Evolutionary conservation across 1,284 basidiomycete genomes (phyloP).

Genomic region (Sanghuangporus baumii): DNA sequence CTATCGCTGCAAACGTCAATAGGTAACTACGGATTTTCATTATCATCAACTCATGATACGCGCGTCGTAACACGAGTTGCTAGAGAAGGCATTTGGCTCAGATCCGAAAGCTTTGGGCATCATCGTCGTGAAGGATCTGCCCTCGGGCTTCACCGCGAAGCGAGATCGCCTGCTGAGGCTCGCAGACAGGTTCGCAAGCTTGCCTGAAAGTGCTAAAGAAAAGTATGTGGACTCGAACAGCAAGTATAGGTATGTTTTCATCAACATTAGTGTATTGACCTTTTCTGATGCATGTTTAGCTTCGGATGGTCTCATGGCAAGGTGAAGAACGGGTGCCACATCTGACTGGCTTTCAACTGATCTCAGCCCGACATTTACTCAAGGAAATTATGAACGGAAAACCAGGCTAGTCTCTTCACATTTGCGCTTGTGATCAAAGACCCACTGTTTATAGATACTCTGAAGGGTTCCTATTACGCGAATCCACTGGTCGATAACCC

Average conservation of each 20-base stretch:
- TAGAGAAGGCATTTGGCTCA: slow-evolving; percentile 79
- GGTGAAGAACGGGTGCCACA: slow-evolving; percentile 32
- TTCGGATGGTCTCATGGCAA: slow-evolving; percentile 96
- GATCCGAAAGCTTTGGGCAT: slow-evolving; percentile 72
- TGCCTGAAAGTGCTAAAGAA: slow-evolving; percentile 61
- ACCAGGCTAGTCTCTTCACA: slow-evolving; percentile 44
- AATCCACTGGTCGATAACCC: slow-evolving; percentile 74
- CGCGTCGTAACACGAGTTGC: neutral
- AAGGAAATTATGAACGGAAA: slow-evolving; percentile 93
- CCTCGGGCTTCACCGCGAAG: slow-evolving; percentile 51
- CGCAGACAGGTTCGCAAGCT: slow-evolving; percentile 66
- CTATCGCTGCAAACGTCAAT: slow-evolving; percentile 56
- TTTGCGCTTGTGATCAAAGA: slow-evolving; percentile 9
- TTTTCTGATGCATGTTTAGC: slow-evolving; percentile 32
- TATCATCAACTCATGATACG: neutral
- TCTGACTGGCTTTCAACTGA: neutral
- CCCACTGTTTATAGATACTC: slow-evolving; percentile 47
- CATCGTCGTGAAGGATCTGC: slow-evolving; percentile 77
- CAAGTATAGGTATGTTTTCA: slow-evolving; percentile 56
- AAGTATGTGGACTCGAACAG: slow-evolving; percentile 63
- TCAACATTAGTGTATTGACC: neutral
- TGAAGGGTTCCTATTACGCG: slow-evolving; percentile 91
- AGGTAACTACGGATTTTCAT: slow-evolving; percentile 31
- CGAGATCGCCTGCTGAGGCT: slow-evolving; percentile 69
- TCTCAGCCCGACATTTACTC: neutral